Evolutionary conservation across 225 moss, liverwort and hornwort genomes (phyloP).

Genomic region (Polytrichum commune): DNA sequence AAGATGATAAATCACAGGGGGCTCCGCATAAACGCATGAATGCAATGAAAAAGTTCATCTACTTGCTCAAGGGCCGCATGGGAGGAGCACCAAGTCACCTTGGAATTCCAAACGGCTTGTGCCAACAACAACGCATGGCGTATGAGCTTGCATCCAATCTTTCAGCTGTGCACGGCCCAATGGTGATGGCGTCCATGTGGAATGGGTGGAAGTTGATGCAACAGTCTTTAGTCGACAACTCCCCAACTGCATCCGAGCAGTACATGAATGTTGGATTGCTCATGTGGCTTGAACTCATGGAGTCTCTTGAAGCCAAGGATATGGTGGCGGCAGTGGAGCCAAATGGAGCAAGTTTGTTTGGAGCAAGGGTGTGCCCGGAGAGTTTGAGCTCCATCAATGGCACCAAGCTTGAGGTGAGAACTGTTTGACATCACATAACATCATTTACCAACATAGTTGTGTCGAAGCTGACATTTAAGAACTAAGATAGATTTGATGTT

Average conservation of each 20-base stretch:
- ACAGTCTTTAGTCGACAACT: not conserved
- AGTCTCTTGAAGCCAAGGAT: slow-evolving; percentile 13
- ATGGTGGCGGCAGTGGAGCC: not conserved
- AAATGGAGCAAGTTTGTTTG: not conserved
- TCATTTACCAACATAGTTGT: too few relatives aligned
- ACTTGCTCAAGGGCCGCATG: not conserved
- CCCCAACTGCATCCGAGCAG: not conserved
- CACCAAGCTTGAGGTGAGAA: slow-evolving; percentile 9
- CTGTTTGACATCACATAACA: not conserved
- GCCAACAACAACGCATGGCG: slow-evolving; percentile 1
- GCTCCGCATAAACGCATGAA: slow-evolving; percentile 4
- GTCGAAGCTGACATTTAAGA: too few relatives aligned
- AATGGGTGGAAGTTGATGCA: slow-evolving; percentile 20
- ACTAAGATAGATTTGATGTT: too few relatives aligned
- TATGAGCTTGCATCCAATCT: slow-evolving; percentile 17
- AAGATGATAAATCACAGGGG: slow-evolving; percentile 1
- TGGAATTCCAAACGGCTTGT: slow-evolving; percentile 3
- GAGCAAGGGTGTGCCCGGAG: slow-evolving; percentile 2
- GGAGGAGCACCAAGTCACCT: not conserved
- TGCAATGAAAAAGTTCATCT: slow-evolving; percentile 3
- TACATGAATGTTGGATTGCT: slow-evolving; percentile 5
- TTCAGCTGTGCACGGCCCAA: slow-evolving; percentile 1
- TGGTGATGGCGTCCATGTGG: slow-evolving; percentile 24
- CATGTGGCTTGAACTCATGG: slow-evolving; percentile 21
- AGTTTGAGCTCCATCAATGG: slow-evolving; percentile 9